These are phyloP conservation scores for Porogramme epimiltina DNA, from an alignment of 1,284 basidiomycete species.

Conservation along the genomic window DNA sequence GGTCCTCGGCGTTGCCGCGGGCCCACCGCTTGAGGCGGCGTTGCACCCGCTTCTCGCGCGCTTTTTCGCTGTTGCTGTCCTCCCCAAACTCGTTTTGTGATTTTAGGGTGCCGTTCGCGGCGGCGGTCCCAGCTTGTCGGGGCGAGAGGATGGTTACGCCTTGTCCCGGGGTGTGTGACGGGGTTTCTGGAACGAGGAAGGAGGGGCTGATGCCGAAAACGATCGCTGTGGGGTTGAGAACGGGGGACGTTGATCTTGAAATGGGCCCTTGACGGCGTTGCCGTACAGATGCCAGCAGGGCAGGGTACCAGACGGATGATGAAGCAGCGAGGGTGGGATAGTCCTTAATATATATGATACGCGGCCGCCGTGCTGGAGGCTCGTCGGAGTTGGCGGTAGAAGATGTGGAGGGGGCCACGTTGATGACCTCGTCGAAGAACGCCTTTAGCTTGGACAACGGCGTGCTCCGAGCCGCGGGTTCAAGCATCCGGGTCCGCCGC, in stretches of 20 bases:
- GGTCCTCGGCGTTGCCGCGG: conserved; percentile 58
- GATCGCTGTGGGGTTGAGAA: conserved; percentile 73
- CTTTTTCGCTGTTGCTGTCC: conserved; percentile 60
- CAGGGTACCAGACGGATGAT: conserved; percentile 78
- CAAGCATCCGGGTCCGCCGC: conserved; percentile 40
- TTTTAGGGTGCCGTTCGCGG: conserved; percentile 7
- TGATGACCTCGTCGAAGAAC: conserved; percentile 77
- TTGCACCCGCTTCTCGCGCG: conserved; percentile 68
- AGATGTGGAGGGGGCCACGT: conserved; percentile 44
- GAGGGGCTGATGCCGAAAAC: conserved; percentile 83
- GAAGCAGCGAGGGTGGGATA: conserved; percentile 74
- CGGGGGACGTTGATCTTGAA: conserved; percentile 54
- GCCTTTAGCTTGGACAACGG: conserved; percentile 58
- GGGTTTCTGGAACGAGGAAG: conserved; percentile 47
- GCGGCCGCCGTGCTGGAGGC: conserved; percentile 45
- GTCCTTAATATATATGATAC: conserved; percentile 85
- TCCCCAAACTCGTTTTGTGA: conserved; percentile 59
- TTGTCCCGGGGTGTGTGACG: conserved; percentile 24
- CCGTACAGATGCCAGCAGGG: conserved; percentile 74
- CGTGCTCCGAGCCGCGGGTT: conserved; percentile 29
- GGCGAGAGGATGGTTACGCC: conserved; percentile 35
- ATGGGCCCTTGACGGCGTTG: conserved; percentile 67
- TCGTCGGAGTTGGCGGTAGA: conserved; percentile 24
- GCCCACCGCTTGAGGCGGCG: conserved; percentile 75
- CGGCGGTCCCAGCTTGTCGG: conserved; percentile 10